phyloP scores from a whole-genome alignment of 225 moss, liverwort and hornwort species.

The Takakia lepidozioides region DNA sequence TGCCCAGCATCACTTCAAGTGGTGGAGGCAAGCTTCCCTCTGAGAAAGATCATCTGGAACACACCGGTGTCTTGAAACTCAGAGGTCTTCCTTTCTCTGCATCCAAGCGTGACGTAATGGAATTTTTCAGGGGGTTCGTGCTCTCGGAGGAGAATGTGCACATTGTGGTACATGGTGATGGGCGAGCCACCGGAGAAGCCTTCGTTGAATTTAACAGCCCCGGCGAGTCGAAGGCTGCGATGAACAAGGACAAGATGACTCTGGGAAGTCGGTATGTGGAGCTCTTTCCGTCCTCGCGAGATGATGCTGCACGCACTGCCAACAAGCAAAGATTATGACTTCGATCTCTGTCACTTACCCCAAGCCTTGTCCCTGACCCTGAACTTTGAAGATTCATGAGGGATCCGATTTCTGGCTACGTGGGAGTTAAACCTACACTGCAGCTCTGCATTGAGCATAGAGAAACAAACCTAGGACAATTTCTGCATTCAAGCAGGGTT shows the following conservation, averaged over 20 bases:
- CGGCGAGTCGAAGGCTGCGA: constrained; percentile 67
- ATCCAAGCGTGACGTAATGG: constrained; percentile 72
- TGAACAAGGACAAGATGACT: constrained; percentile 94
- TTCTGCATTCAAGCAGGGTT: too few relatives aligned
- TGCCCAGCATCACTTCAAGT: constrained; percentile 9
- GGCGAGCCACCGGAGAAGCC: constrained; percentile 76
- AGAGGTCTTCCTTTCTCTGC: constrained; percentile 86
- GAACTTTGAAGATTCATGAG: too few relatives aligned
- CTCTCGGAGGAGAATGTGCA: constrained; percentile 79
- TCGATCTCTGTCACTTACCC: too few relatives aligned
- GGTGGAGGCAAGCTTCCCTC: constrained; percentile 23
- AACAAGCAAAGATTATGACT: constrained; percentile 51
- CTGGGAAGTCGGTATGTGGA: constrained; percentile 80
- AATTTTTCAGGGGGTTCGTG: constrained; percentile 74
- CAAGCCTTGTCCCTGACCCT: too few relatives aligned
- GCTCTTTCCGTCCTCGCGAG: constrained; percentile 81
- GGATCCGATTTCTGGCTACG: too few relatives aligned
- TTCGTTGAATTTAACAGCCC: constrained; percentile 76
- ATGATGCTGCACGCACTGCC: constrained; percentile 68
- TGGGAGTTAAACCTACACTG: too few relatives aligned
- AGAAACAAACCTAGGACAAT: too few relatives aligned
- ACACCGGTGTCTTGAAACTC: constrained; percentile 75
- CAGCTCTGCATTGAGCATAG: too few relatives aligned
- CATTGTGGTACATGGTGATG: constrained; percentile 70
- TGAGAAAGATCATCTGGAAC: constrained; percentile 58